phyloP scores from a whole-genome alignment of 78 protist genomes.

The Chrysochromulina tobinii region DNA sequence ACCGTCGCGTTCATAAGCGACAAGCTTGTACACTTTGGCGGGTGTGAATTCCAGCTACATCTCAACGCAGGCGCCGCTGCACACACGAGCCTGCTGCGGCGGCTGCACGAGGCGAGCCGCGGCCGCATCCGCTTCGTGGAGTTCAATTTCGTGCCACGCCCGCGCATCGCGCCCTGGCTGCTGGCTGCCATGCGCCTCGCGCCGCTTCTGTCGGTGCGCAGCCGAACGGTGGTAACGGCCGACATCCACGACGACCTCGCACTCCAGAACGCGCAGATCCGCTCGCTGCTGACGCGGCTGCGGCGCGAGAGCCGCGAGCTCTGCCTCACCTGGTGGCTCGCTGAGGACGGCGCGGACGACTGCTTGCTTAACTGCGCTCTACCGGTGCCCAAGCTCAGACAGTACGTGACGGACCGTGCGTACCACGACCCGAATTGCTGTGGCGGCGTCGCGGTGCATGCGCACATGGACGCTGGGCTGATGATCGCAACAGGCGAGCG shows the following conservation, averaged over 20 bases:
- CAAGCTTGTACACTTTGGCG: background rate
- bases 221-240: background rate
- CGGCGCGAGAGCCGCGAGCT: background rate
- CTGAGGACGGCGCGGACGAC: background rate
- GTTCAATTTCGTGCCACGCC: background rate
- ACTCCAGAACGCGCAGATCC: background rate
- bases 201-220: background rate
- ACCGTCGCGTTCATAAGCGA: background rate
- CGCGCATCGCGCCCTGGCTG: background rate
- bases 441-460: background rate
- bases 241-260: background rate
- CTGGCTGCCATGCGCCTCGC: constrained; percentile 1
- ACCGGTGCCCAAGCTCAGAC: background rate
- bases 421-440: background rate
- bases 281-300: background rate
- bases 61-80: background rate
- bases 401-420: background rate
- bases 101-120: background rate
- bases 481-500: background rate
- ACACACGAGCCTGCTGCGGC: background rate
- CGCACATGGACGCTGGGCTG: constrained; percentile 2
- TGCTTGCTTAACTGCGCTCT: background rate
- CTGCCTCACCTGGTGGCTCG: background rate
- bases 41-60: constrained; percentile 1
- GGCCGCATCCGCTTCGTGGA: background rate